These are phyloP conservation scores for Pezicula neosporulosa DNA, from an alignment of 2,329 filamentous ascomycete genomes.

Conservation along the genomic window DNA sequence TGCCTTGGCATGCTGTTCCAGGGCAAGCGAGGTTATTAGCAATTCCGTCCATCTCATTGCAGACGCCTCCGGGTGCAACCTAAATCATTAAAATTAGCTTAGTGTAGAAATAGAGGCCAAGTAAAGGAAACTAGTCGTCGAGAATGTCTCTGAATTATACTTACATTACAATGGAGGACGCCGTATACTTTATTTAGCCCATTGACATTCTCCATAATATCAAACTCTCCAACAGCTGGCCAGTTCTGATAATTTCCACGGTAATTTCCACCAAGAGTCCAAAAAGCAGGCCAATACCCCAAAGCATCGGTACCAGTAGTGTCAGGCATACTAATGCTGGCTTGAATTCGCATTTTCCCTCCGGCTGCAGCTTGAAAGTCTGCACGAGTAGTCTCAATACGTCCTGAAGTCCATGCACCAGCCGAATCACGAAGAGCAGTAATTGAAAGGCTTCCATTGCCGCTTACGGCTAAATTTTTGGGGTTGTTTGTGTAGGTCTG, in stretches of 20 bases:
- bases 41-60: background rate
- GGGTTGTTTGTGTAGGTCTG: background rate
- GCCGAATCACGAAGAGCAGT: background rate
- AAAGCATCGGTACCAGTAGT: background rate
- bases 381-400: background rate
- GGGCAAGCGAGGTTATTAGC: background rate
- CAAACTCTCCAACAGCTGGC: background rate
- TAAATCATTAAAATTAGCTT: no score
- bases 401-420: background rate
- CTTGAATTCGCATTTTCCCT: background rate
- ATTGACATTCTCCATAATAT: conserved; percentile 1
- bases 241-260: background rate
- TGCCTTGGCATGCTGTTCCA: background rate
- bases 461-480: background rate
- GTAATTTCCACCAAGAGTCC: background rate
- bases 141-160: no score
- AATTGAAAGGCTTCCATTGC: background rate
- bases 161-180: background rate
- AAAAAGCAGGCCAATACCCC: background rate
- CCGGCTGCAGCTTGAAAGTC: background rate
- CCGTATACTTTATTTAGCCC: background rate
- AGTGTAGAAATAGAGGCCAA: no score
- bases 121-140: no score
- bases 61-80: background rate
- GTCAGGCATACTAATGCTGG: background rate